Base-by-base conservation (phyloP, 2,329 filamentous ascomycete genomes). In the Remersonia thermophila region DNA sequence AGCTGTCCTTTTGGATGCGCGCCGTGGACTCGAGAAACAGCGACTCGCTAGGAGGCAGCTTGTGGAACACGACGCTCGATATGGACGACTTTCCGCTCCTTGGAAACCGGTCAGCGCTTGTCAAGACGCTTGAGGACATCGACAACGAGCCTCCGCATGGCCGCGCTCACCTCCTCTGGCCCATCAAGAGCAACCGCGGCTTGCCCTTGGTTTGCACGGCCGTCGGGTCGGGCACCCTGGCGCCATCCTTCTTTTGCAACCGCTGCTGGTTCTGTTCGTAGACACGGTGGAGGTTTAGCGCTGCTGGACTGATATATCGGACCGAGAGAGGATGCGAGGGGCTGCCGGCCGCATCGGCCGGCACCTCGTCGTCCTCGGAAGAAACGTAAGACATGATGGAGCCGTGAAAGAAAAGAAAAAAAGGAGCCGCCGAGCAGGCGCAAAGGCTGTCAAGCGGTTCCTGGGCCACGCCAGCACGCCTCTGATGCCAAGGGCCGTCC, bases 71-170 rank as follows among this genome's bases (percentile, higher is more conserved):
- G 32, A 98, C 93, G 53, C 86, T 96, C 17, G 87, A 91, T 55
- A 98, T 96, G 5, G 91, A 98, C 1, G 91, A 96, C 57, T 98
- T 98, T 42, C 91, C 91, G 55, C 87, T 95, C 64, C 91, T 98
- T n/a, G n/a, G n/a, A n/a, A n/a, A n/a, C n/a, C n/a, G n/a, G 47
- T 15, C 28, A 32, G 7, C n/a, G 31, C 23, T 18, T 26, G 31
- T 42, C 44, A 51, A 51, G 42, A 6, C 14, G n/a, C n/a, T 23
- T 9, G 5, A 23, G 9, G 9, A 5, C 9, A 9, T 23, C 20
- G 9, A 23, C 5, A 23, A 23, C 20, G 9, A 23, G 9, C 20
- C 20, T 12, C n/a, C 12, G 11, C 18, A 15, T 9, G 10, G 4
- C 16, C 31, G 11, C 9, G 11, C 43, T 38, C 65, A 93, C 91